A percentile compares a stretch with the other conserved stretches of the same genome.
These are phyloP conservation scores for Sphaerosporella brunnea DNA, from an alignment of 495 filamentous ascomycete species.

Conservation along the genomic window DNA sequence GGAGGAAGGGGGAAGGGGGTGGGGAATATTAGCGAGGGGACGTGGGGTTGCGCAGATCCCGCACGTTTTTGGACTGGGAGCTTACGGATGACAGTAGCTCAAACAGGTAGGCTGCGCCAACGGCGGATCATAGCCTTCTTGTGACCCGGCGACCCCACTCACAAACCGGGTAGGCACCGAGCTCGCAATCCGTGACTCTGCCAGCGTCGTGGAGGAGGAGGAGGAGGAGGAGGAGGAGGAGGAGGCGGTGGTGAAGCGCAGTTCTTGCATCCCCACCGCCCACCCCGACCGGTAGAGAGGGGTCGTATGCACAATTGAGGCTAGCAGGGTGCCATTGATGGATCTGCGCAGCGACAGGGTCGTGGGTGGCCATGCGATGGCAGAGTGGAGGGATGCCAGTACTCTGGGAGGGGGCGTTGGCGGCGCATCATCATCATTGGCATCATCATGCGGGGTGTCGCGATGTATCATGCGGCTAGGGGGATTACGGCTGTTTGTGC, in stretches of 20 bases:
- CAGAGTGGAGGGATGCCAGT: slow-evolving; percentile 64
- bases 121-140: slow-evolving; percentile 14
- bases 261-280: slow-evolving; percentile 79
- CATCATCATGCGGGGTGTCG: neutral
- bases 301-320: slow-evolving; percentile 71
- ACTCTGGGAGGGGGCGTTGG: slow-evolving; percentile 39
- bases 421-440: too few relatives aligned
- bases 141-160: slow-evolving; percentile 7
- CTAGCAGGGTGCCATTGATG: slow-evolving; percentile 38
- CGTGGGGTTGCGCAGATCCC: neutral
- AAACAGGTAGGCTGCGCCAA: slow-evolving; percentile 24
- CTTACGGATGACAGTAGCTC: slow-evolving; percentile 26
- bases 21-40: slow-evolving; percentile 6
- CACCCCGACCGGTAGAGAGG: slow-evolving; percentile 53
- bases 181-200: slow-evolving; percentile 32
- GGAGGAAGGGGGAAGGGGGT: neutral
- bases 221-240: too few relatives aligned
- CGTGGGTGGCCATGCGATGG: slow-evolving; percentile 60
- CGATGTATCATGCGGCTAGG: slow-evolving; percentile 2
- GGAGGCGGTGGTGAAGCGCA: slow-evolving; percentile 37
- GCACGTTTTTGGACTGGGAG: neutral
- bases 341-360: slow-evolving; percentile 57
- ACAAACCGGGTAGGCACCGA: slow-evolving; percentile 32
- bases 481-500: slow-evolving; percentile 9
- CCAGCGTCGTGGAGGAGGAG: slow-evolving; percentile 3